These are phyloP conservation scores for Letharia columbiana DNA, from an alignment of 495 filamentous ascomycete species.

Conservation along the genomic window DNA sequence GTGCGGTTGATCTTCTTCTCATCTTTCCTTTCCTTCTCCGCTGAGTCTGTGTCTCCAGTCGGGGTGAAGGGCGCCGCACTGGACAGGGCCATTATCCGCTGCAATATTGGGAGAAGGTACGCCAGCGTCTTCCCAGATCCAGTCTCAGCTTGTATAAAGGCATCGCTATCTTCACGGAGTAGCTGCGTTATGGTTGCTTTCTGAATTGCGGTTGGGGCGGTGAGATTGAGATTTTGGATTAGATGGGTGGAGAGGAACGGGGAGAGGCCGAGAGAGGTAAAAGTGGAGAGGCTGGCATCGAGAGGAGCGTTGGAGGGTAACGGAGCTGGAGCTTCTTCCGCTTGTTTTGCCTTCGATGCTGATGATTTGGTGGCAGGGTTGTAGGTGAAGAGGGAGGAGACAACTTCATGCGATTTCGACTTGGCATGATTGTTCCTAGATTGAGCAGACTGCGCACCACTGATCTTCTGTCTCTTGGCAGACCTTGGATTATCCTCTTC, in stretches of 20 bases:
- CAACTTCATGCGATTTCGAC: conserved; percentile 47
- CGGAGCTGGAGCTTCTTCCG: conserved; percentile 46
- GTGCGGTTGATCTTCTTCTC: conserved; percentile 40
- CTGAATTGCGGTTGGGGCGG: conserved; percentile 89
- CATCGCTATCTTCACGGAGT: conserved; percentile 74
- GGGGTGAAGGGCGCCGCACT: conserved; percentile 22
- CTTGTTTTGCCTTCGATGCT: conserved; percentile 26
- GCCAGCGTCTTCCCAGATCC: conserved; percentile 95
- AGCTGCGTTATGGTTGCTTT: conserved; percentile 73
- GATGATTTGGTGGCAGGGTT: conserved; percentile 63
- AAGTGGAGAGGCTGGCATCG: conserved; percentile 71
- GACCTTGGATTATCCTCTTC: conserved; percentile 26
- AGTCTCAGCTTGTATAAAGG: conserved; percentile 94
- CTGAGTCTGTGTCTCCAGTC: conserved; percentile 16
- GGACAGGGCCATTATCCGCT: conserved; percentile 73
- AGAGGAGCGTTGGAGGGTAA: conserved; percentile 93
- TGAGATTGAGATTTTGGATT: conserved; percentile 75
- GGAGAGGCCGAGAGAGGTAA: conserved; percentile 73
- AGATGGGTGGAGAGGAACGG: conserved; percentile 70
- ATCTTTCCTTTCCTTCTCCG: conserved; percentile 23
- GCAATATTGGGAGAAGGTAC: conserved; percentile 83
- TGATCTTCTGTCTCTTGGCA: conserved; percentile 35
- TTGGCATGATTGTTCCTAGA: conserved; percentile 20
- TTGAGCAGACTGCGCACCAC: conserved; percentile 27
- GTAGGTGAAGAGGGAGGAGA: conserved; percentile 84